Evolutionary conservation across 73 alveolate genomes (phyloP).

Genomic region (Symbiodinium natans): DNA sequence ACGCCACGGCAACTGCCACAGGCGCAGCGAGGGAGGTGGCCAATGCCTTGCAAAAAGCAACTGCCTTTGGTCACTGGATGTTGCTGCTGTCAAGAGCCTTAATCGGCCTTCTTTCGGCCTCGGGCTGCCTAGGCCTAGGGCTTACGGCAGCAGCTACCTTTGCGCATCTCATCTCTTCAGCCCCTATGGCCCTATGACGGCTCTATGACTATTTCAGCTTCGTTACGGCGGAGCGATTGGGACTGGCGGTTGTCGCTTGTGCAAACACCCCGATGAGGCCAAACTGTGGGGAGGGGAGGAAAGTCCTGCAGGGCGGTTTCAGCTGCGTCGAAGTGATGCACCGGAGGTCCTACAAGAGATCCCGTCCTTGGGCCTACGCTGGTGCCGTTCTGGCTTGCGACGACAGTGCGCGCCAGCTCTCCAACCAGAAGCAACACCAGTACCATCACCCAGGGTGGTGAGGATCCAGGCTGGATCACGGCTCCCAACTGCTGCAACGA

Average conservation of each 20-base stretch:
- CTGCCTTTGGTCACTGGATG: too few species aligned
- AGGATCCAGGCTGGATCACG: not conserved
- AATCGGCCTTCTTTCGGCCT: too few species aligned
- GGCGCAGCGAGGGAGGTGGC: not conserved
- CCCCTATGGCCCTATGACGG: too few species aligned
- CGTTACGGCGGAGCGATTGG: not conserved
- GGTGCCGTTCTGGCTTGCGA: not conserved
- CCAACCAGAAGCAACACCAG: not conserved
- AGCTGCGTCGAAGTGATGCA: too few species aligned
- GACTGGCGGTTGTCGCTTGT: not conserved
- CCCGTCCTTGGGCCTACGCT: not conserved
- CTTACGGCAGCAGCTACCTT: too few species aligned
- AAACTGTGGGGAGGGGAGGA: constrained; percentile 55
- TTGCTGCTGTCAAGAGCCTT: too few species aligned
- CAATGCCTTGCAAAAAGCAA: not conserved
- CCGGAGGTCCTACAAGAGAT: too few species aligned
- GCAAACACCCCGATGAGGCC: constrained; percentile 46
- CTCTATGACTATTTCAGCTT: not conserved
- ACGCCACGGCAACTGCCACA: not conserved
- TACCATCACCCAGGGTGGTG: not conserved
- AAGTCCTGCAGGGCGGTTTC: constrained; percentile 36
- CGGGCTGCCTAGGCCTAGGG: too few species aligned
- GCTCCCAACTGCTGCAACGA: not conserved
- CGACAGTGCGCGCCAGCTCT: not conserved
- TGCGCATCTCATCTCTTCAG: too few species aligned